phyloP scores from a whole-genome alignment of 75 land plant genomes.

The Sequoiadendron giganteum region DNA sequence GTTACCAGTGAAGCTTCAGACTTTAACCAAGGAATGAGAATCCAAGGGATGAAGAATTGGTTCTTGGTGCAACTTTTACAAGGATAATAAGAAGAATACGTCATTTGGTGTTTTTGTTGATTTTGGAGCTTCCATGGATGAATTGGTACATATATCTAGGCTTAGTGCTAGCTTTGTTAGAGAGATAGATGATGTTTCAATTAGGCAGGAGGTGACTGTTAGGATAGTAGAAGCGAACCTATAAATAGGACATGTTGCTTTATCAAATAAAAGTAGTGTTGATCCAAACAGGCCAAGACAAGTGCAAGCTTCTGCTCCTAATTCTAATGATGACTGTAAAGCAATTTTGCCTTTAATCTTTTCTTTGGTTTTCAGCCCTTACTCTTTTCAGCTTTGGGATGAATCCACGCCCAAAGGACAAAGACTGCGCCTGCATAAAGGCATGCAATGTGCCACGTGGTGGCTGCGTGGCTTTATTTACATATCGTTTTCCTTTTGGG shows the following conservation, averaged over 20 bases:
- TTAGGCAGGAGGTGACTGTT: conserved; percentile 95
- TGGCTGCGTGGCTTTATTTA: too few species aligned
- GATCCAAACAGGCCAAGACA: conserved; percentile 29
- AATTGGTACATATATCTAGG: conserved; percentile 91
- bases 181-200: conserved; percentile 62
- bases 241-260: conserved; percentile 70
- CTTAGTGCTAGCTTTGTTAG: conserved; percentile 71
- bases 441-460: too few species aligned
- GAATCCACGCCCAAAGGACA: too few species aligned
- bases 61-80: conserved; percentile 75
- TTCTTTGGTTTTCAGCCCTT: too few species aligned
- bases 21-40: conserved; percentile 52
- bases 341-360: too few species aligned
- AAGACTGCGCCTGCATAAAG: too few species aligned
- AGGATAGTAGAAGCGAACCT: conserved; percentile 72
- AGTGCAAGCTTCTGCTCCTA: conserved; percentile 20
- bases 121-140: conserved; percentile 94
- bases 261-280: conserved; percentile 59
- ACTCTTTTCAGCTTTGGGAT: too few species aligned
- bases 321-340: too few species aligned
- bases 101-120: conserved; percentile 95
- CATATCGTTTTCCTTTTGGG: too few species aligned
- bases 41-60: conserved; percentile 75
- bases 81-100: conserved; percentile 86
- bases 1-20: conserved; percentile 52